phyloP scores from a whole-genome alignment of 495 filamentous ascomycete genomes.

The Lasiosphaeria miniovina region DNA sequence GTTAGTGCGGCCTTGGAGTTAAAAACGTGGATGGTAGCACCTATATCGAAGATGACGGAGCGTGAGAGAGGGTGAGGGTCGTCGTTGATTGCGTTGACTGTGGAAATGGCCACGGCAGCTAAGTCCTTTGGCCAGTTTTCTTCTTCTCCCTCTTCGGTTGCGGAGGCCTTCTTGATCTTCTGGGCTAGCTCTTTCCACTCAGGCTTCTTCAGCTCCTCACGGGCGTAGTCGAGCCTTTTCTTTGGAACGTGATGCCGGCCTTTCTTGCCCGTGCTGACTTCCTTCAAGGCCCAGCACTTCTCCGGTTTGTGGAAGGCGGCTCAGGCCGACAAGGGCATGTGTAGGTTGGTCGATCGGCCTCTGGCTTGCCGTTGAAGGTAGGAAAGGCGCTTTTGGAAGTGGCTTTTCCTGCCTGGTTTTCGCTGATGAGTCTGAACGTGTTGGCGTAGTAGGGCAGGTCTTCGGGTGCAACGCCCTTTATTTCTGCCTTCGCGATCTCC shows the following conservation, averaged over 20 bases:
- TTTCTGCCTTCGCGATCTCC: neutral
- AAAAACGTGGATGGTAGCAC: neutral
- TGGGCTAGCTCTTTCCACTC: neutral
- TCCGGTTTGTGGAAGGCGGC: neutral
- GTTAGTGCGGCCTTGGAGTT: neutral
- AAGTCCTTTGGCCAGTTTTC: neutral
- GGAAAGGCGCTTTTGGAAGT: neutral
- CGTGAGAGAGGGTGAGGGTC: neutral
- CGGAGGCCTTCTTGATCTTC: neutral
- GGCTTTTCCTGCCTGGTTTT: neutral
- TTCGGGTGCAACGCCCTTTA: neutral
- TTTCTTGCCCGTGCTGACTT: neutral
- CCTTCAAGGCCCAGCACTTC: neutral
- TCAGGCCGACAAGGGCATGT: neutral
- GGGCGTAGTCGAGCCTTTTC: neutral
- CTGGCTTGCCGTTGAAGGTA: neutral
- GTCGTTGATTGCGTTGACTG: neutral
- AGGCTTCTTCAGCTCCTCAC: neutral
- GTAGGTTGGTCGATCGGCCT: neutral
- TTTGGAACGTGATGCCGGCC: neutral
- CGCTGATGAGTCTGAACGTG: neutral
- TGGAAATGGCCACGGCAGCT: neutral
- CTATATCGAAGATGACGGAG: neutral
- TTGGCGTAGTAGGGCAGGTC: neutral
- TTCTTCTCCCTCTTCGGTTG: no score